Conservation (phyloP, 1,284 basidiomycete species). For the Pisolithus thermaeus region DNA sequence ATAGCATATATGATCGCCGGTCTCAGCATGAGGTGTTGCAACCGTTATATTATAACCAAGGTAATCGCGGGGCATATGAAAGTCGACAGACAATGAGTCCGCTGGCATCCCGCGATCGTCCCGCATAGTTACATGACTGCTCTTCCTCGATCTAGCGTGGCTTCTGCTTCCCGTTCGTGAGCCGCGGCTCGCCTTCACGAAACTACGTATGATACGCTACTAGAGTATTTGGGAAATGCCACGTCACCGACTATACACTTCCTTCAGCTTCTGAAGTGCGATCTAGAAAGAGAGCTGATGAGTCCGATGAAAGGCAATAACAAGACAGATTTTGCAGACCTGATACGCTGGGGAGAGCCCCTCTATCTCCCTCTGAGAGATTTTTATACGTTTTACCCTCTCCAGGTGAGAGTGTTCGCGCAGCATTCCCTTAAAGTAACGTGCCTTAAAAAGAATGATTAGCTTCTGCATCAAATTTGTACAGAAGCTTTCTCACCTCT, state of each 20-base stretch:
- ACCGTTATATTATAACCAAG: too few species aligned
- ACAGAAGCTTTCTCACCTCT: conserved; percentile 58
- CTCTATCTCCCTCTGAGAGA: conserved; percentile 51
- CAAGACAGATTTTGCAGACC: too few species aligned
- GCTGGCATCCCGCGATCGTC: too few species aligned
- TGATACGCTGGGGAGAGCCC: conserved; percentile 34
- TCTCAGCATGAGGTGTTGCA: too few species aligned
- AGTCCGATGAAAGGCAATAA: not conserved
- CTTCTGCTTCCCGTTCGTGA: too few species aligned
- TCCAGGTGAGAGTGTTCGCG: conserved; percentile 70
- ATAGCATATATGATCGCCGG: too few species aligned
- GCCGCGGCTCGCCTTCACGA: too few species aligned
- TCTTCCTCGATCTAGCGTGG: too few species aligned
- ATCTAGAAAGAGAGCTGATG: conserved; percentile 18
- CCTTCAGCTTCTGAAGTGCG: conserved; percentile 33
- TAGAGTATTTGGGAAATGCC: not conserved
- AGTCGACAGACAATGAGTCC: too few species aligned
- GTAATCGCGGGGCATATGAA: too few species aligned
- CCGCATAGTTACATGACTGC: too few species aligned
- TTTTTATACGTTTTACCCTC: conserved; percentile 66
- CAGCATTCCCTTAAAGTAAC: conserved; percentile 86
- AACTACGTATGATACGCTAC: too few species aligned
- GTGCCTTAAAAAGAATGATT: conserved; percentile 47
- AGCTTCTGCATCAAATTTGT: not conserved
- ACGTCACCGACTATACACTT: conserved; percentile 27